Base-by-base conservation (phyloP, 2,329 filamentous ascomycete genomes). In the Neoscytalidium dimidiatum region DNA sequence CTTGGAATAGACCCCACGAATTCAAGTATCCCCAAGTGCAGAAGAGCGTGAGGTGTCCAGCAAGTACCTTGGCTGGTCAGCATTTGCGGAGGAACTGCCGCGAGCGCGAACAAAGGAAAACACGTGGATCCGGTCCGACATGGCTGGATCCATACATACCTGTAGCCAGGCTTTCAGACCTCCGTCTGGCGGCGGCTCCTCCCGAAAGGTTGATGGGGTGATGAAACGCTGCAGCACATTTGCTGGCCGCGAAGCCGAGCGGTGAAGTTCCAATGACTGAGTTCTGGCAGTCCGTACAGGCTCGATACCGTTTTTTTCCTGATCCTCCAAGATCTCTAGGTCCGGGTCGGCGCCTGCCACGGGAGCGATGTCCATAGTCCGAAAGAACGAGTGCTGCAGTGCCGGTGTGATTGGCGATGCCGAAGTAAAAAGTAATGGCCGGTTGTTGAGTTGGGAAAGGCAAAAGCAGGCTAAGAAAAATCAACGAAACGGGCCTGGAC, bases 21-120 rank as follows among this genome's bases (percentile, higher is more conserved):
- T 64, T 64, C 33, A 64, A 8, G 61, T 53, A 64, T 9, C 61
- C 61, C 44, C 44, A 49, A 11, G 21, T 51, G 58, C 58, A 49
- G 23, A 62, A 38, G 2, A 62, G 41, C 2, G 41, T 21, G 44
- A 62, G 31, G 44, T 60, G 56, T n/a, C 56, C 56, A 46, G 56
- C 35, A 80, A 79, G 58, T 83, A 79, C 49, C 79, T 79, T 3
- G 38, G n/a, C n/a, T 49, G 26, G 33, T 64, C 28, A 31, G 44
- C 41, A 13, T 23, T 31, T 35, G 46, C n/a, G 11, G 21, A 35
- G 3, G 44, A 31, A 14, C 35, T 17, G 53, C 62, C 51, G 35
- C 66, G 49, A 13, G 48, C 19, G 46, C 52, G 68, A n/a, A 67
- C 44, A 13, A 66, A 46, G 62, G 66, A 14, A 63, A 66, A 44